Conservation (phyloP, 2,329 filamentous ascomycete genomes). For the Diaporthe velutina region DNA sequence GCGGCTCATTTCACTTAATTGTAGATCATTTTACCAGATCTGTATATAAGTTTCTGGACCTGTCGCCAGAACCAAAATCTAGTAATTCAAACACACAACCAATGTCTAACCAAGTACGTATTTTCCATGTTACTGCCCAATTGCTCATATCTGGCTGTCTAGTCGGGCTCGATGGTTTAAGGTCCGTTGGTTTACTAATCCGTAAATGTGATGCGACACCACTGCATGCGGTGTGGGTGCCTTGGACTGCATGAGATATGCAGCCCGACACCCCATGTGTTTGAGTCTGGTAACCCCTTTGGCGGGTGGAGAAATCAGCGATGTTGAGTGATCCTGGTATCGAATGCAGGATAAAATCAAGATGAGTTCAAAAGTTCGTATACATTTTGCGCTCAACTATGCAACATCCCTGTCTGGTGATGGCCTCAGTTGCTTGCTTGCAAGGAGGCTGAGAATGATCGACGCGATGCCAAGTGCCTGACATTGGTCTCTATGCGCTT, state of each 20-base stretch:
- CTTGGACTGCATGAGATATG: neutral
- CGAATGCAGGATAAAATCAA: neutral
- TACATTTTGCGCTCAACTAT: neutral
- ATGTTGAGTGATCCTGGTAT: neutral
- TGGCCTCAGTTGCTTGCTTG: neutral
- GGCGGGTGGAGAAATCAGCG: neutral
- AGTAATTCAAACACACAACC: too few relatives aligned
- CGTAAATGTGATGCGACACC: neutral
- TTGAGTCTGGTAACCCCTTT: too few relatives aligned
- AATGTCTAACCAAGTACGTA: neutral
- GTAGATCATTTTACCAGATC: neutral
- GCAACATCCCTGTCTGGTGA: neutral
- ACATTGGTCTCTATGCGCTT: neutral
- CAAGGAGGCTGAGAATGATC: constrained; percentile 26
- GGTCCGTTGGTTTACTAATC: too few relatives aligned
- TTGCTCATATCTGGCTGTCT: too few relatives aligned
- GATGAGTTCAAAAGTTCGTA: neutral
- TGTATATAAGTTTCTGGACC: neutral
- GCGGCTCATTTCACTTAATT: neutral
- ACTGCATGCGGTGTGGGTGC: neutral
- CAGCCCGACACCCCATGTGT: neutral
- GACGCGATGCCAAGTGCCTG: constrained; percentile 4
- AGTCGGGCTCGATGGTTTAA: neutral
- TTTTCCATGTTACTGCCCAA: too few relatives aligned
- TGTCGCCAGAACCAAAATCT: neutral